Conservation (phyloP, 2,329 filamentous ascomycete genomes). For the Rhynchosporium graminicola region DNA sequence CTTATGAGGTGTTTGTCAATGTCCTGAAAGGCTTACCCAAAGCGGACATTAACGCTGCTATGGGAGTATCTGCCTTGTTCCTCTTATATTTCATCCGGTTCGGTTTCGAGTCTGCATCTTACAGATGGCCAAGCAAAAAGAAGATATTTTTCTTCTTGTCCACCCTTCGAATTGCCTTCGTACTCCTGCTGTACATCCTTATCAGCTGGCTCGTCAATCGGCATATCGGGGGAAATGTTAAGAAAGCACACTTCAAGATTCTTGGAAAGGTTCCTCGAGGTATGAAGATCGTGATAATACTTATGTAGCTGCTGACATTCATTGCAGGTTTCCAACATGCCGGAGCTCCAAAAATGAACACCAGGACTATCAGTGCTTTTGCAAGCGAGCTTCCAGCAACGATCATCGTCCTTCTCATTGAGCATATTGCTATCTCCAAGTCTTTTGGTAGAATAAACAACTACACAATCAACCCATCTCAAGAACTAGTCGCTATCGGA, state of each 20-base stretch:
- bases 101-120: constrained; percentile 64
- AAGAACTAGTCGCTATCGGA: constrained; percentile 93
- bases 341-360: constrained; percentile 68
- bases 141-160: constrained; percentile 85
- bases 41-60: constrained; percentile 73
- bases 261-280: constrained; percentile 79
- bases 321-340: constrained; percentile 66
- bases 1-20: constrained; percentile 83
- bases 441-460: constrained; percentile 96
- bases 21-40: constrained; percentile 70
- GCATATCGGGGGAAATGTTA: constrained; percentile 49
- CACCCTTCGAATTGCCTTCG: constrained; percentile 85
- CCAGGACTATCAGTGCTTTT: constrained; percentile 67
- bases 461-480: constrained; percentile 92
- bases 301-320: background rate
- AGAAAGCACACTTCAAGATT: constrained; percentile 70
- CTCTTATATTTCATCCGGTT: constrained; percentile 77
- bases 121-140: constrained; percentile 66
- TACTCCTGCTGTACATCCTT: constrained; percentile 88
- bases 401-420: constrained; percentile 89
- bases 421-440: constrained; percentile 98
- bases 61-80: constrained; percentile 80
- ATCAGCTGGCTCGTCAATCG: constrained; percentile 85
- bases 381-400: constrained; percentile 75
- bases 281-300: background rate